Base-by-base conservation (phyloP, 2,329 filamentous ascomycete species). In the Aphanoascus verrucosus region DNA sequence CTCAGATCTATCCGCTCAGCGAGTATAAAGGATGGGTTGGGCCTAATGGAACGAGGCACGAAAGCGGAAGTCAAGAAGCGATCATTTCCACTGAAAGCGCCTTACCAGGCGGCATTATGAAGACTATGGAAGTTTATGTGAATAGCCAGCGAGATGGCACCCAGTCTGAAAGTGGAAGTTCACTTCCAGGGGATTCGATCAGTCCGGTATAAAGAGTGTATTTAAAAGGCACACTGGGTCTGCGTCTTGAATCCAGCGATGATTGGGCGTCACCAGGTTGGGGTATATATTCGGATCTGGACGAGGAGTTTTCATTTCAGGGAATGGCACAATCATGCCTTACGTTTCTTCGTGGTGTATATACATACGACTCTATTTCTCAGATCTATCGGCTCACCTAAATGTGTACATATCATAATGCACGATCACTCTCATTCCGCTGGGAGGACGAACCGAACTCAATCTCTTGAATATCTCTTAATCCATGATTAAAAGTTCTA, bases 101-200 rank as follows among this genome's bases (percentile, higher is more conserved):
- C 2, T 12, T n/a, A 14, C 9, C 49, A 6, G 44, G 49, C 5
- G 53, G 53, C 2, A 57, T 57, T 11, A 23, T 57, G 15, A 57
- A 55, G 31, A 57, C 55, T 5, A 55, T 51, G 42, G 54, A 56
- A 31, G 37, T 56, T 17, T 45, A 49, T 17, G 50, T 56, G 17
- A 47, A 54, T 32, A 47, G 49, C 28, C 20, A 23, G 15, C 38
- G 23, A 7, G 49, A 14, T 5, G 49, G 20, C 9, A 7, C 31
- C 12, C 32, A 35, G 12, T 32, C 28, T n/a, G 41, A 35, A 5
- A 43, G 38, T 41, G 49, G 32, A 12, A 38, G 20, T n/a, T 51
- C 49, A 12, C 38, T 44, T n/a, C 19, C 23, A n/a, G 15, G 23
- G 38, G 28, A 19, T 4, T 42, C 37, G 12, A 34, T 19, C 15